These are phyloP conservation scores for Ophiostoma sp. DNA, from an alignment of 2,329 filamentous ascomycete genomes.

Conservation along the genomic window DNA sequence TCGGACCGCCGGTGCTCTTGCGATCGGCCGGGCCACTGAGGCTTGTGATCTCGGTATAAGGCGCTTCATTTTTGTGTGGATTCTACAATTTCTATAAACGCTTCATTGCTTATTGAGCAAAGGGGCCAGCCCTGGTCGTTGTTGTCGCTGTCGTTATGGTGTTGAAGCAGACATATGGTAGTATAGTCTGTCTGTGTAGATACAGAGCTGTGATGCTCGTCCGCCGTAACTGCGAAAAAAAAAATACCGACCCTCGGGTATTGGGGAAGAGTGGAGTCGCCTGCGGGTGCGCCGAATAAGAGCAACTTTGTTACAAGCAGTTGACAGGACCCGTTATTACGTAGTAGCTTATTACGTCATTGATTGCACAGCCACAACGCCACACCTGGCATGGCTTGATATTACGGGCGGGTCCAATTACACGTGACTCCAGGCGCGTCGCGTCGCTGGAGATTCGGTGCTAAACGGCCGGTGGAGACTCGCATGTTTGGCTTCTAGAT, in stretches of 20 bases:
- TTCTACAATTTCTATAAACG: background rate
- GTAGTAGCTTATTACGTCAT: background rate
- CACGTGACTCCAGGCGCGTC: constrained; percentile 7
- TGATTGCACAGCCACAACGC: background rate
- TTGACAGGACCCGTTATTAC: background rate
- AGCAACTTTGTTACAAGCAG: constrained; percentile 7
- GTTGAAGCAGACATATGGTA: background rate
- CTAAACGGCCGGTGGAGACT: constrained; percentile 6
- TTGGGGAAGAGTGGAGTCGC: background rate
- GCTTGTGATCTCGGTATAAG: constrained; percentile 33
- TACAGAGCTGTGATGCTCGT: background rate
- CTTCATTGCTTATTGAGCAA: background rate
- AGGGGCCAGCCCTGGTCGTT: constrained; percentile 10
- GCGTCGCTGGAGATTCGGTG: background rate
- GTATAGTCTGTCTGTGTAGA: too few species aligned
- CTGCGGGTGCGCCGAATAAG: background rate
- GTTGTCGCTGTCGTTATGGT: background rate
- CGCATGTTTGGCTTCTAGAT: background rate
- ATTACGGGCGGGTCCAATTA: background rate
- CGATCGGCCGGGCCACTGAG: constrained; percentile 25
- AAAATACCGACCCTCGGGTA: constrained; percentile 8
- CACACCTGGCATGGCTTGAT: background rate
- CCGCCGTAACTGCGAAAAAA: background rate
- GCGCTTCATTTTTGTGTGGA: constrained; percentile 19
- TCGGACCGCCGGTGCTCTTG: background rate